phyloP scores from a whole-genome alignment of 768 basidiomycete species.

The Omphalotus guepiniiformis region DNA sequence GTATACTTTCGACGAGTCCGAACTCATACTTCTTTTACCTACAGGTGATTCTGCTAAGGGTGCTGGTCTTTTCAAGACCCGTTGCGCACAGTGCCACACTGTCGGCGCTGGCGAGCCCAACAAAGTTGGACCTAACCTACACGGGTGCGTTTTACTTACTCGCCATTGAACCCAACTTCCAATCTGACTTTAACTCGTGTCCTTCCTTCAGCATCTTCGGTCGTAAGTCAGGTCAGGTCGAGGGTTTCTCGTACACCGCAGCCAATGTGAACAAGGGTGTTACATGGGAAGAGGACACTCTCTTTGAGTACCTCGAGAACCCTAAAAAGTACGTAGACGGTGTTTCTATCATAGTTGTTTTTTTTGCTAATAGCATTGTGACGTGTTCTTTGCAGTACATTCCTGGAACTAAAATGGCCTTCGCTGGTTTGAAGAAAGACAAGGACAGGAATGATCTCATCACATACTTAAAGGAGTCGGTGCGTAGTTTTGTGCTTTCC shows the following conservation, averaged over 20 bases:
- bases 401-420: constrained; percentile 98
- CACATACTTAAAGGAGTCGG: constrained; percentile 73
- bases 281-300: constrained; percentile 79
- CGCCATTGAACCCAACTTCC: neutral
- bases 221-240: constrained; percentile 80
- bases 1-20: neutral
- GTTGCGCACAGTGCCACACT: constrained; percentile 94
- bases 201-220: constrained; percentile 61
- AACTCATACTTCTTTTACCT: neutral
- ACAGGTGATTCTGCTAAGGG: constrained; percentile 86
- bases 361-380: too few relatives aligned
- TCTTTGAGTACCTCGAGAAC: constrained; percentile 95
- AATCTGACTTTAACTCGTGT: constrained; percentile 2
- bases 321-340: constrained; percentile 76
- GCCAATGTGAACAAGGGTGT: constrained; percentile 96
- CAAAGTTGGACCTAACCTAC: constrained; percentile 94
- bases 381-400: constrained; percentile 57
- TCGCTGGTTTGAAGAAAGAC: constrained; percentile 97
- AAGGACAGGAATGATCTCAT: constrained; percentile 96
- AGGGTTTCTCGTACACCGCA: constrained; percentile 87
- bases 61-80: constrained; percentile 94
- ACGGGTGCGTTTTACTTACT: constrained; percentile 57
- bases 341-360: neutral
- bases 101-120: constrained; percentile 69
- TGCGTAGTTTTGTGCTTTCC: constrained; percentile 31